Conservation (phyloP, 345 rosid species). For the Eucalyptus albens region DNA sequence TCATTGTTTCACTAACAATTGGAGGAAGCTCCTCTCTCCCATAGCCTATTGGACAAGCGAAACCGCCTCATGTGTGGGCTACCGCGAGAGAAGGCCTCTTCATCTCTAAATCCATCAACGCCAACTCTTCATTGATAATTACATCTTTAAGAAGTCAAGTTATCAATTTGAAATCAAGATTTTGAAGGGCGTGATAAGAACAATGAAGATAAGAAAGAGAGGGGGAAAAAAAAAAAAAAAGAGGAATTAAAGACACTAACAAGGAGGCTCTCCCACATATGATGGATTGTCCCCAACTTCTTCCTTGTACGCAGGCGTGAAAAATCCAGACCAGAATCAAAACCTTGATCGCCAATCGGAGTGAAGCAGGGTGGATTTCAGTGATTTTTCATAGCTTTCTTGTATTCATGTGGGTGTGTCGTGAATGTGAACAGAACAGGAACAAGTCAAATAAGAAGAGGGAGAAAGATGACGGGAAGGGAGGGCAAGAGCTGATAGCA, state of each 20-base stretch:
- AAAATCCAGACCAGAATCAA: background rate
- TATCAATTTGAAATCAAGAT: background rate
- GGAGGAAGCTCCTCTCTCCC: background rate
- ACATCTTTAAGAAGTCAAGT: background rate
- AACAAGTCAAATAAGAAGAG: background rate
- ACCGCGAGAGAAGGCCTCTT: background rate
- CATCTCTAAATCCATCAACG: background rate
- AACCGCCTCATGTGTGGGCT: background rate
- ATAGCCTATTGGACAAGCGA: background rate
- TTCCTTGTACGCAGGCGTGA: background rate
- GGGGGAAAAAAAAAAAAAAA: accelerated
- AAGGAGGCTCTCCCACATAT: background rate
- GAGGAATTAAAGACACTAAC: background rate
- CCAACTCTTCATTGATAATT: background rate
- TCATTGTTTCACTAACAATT: background rate
- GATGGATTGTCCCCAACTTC: background rate
- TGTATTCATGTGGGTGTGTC: background rate
- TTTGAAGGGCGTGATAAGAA: background rate
- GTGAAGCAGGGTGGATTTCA: background rate
- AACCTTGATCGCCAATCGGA: background rate
- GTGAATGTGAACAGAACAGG: background rate
- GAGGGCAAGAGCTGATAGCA: background rate
- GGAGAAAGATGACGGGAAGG: background rate
- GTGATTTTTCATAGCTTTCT: background rate
- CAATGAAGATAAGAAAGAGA: background rate